phyloP scores from a whole-genome alignment of 139 green algal species.

The Micromonas commoda region DNA sequence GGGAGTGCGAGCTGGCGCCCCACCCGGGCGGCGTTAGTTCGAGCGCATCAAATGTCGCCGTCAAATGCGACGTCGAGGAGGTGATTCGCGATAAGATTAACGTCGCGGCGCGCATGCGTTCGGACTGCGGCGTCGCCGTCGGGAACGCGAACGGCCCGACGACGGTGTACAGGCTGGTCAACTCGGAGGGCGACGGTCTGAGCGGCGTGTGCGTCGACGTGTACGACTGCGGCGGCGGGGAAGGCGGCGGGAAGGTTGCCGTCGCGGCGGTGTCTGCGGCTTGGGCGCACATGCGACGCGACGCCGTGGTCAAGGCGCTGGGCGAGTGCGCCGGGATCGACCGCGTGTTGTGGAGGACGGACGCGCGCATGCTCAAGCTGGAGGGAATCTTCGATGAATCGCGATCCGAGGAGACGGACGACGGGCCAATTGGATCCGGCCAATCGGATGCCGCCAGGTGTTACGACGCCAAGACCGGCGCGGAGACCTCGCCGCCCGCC shows the following conservation, averaged over 20 bases:
- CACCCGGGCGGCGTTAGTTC: slow-evolving; percentile 25
- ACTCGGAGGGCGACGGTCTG: slow-evolving; percentile 44
- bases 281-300: slow-evolving; percentile 30
- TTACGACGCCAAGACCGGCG: neutral
- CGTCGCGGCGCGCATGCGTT: slow-evolving; percentile 19
- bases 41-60: neutral
- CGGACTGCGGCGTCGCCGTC: neutral
- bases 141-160: neutral
- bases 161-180: slow-evolving; percentile 39
- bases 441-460: neutral
- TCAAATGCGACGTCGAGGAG: neutral
- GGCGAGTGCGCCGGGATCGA: neutral
- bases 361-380: neutral
- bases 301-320: neutral
- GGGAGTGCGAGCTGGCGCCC: neutral
- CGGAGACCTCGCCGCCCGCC: neutral
- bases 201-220: slow-evolving; percentile 39
- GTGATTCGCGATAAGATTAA: slow-evolving; percentile 21
- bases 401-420: slow-evolving; percentile 5
- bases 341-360: slow-evolving; percentile 2
- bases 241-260: too few relatives aligned
- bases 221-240: slow-evolving; percentile 22
- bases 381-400: neutral
- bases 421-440: slow-evolving; percentile 26
- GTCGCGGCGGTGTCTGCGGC: slow-evolving; percentile 33